These are phyloP conservation scores for Scolecobasidium constrictum DNA, from an alignment of 2,329 filamentous ascomycete species.

Conservation along the genomic window DNA sequence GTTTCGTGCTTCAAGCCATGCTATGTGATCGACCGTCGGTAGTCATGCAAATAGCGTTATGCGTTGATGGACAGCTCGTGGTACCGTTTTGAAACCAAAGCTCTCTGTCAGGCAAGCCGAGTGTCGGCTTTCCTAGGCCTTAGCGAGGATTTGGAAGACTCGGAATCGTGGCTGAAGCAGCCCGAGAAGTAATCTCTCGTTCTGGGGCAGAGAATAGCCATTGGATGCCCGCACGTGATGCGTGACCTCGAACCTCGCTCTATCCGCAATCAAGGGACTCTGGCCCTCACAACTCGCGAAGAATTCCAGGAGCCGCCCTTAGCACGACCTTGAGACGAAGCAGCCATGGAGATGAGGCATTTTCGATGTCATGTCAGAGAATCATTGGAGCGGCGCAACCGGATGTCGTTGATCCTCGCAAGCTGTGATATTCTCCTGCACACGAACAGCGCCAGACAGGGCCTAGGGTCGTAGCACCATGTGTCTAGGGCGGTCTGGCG, in stretches of 20 bases:
- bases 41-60: too few relatives aligned
- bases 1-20: too few relatives aligned
- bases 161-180: background rate
- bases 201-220: background rate
- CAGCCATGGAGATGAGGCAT: conserved; percentile 28
- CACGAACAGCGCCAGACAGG: conserved; percentile 29
- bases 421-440: conserved; percentile 32
- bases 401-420: conserved; percentile 26
- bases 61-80: too few relatives aligned
- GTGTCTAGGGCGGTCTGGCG: conserved; percentile 31
- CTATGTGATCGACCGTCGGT: too few relatives aligned
- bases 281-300: background rate
- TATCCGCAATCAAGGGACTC: background rate
- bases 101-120: too few relatives aligned
- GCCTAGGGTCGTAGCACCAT: conserved; percentile 34
- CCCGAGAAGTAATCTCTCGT: conserved; percentile 2
- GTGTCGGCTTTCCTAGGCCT: too few relatives aligned
- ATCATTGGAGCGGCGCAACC: conserved; percentile 36
- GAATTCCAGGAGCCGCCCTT: conserved; percentile 17
- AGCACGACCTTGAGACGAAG: conserved; percentile 21
- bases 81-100: too few relatives aligned
- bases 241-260: conserved; percentile 3
- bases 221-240: conserved; percentile 4
- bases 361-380: conserved; percentile 25
- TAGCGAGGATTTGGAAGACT: too few relatives aligned